Base-by-base conservation (phyloP, 176 grass and related monocot genomes). In the Oryza meridionalis region DNA sequence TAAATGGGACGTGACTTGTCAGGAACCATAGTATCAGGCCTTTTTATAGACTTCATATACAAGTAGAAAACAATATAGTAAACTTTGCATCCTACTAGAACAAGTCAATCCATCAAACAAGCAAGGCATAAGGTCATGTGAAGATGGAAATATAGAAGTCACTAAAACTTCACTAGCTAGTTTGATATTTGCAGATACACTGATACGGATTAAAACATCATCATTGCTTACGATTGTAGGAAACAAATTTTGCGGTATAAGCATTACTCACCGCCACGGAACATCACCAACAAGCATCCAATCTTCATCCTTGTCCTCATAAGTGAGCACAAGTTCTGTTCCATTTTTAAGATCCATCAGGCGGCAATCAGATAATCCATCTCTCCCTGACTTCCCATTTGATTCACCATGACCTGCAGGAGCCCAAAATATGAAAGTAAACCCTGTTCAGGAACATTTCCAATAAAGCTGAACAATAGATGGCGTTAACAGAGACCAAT, bases 261-360 rank as follows among this genome's bases (percentile, higher is more conserved):
- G 37, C 25, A 71, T 81, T 84, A 84, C 76, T 33, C 84, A 95
- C 93, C 78, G 37, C 93, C 93, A 95, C 2, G 93, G 93, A 67
- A 95, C 93, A 88, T 94, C 93, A 83, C 93, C 93, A 59, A 94
- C 93, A 86, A 94, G 90, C 93, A 94, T 94, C 93, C 90, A 95
- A 76, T 95, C 93, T 7, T 90, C 90, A 75, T 95, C 93, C 50
- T 90, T 95, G 73, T 95, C 93, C 86, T 95, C 88, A 72, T 95
- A 92, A 44, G 93, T 95, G 66, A 95, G 84, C 12, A 95, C 90
- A 49, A 90, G 89, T 88, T 95, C 88, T 31, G 80, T 75, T 27
- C 90, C 90, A 44, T 81, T 95, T 82, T 92, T 84, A 90, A 84
- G 65, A 67, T 95, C 90, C 83, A 80, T 86, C 27, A 90, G 24